Evolutionary conservation across 2,329 filamentous ascomycete genomes (phyloP), one percentile per base, ranked within the genome.

Genomic region (Fusarium sarcochroum): DNA sequence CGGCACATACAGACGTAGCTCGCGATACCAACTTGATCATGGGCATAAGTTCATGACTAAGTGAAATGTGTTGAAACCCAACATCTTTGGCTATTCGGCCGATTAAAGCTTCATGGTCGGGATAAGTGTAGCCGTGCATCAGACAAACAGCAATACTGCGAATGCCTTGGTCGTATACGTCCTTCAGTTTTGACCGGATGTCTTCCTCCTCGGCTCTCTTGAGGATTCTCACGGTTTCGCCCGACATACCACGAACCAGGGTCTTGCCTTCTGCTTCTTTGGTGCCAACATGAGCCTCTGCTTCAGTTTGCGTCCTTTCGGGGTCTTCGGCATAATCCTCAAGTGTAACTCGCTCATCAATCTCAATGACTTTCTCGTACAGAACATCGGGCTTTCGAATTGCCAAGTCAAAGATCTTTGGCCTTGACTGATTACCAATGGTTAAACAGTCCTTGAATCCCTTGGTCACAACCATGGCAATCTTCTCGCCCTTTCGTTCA

Each of bases 311-410:
- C 23, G 80, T 82, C 55, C 93, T 84, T 72, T 87, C 84, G 1
- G 94, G 94, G 75, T 97, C 93, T 79, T 97, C 94, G 0, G 93
- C 93, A 73, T 97, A 97, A 76, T 97, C 93, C 76, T 98, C 94
- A 13, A 97, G 81, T 0, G 94, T 97, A 5, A 98, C 93, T 37
- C 94, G 85, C 84, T 98, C 94, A 65, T 97, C 91, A 41, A 98
- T 86, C 81, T 98, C 94, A n/a, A 97, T 84, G 0, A 98, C 93
- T 48, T 84, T 85, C 75, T 93, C 89, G 76, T 97, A 97, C 7
- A 98, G 82, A 9, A 97, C 92, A 70, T 97, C 93, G 0, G 94
- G 94, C 76, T 95, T 94, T 70, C 87, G 85, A 71, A 98, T 97
- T 18, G 92, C 92, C 45, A 98, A 83, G 76, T 97, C 94, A 74